These are phyloP conservation scores for Glaciozyma antarctica DNA, from an alignment of 768 basidiomycete species.

Conservation along the genomic window DNA sequence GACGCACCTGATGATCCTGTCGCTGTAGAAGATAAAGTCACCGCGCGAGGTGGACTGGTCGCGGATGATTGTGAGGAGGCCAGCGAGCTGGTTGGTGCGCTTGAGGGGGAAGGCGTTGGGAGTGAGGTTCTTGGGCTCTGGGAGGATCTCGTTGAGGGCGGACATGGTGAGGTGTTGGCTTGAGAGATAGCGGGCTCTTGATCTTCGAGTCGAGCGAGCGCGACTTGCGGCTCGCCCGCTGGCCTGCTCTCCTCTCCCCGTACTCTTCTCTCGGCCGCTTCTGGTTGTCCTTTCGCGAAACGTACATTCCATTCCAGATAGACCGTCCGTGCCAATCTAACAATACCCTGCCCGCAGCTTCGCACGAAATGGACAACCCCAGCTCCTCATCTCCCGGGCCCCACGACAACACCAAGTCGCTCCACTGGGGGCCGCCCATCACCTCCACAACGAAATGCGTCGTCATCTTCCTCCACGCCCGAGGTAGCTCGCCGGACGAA, in stretches of 20 bases:
- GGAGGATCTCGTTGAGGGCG: not conserved
- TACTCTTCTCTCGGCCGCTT: too few species aligned
- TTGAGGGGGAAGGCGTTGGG: constrained; percentile 79
- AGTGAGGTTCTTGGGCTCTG: constrained; percentile 45
- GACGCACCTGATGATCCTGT: constrained; percentile 55
- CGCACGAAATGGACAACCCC: not conserved
- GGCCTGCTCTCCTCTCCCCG: too few species aligned
- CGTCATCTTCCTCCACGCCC: not conserved
- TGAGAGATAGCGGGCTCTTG: too few species aligned
- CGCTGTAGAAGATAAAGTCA: constrained; percentile 93
- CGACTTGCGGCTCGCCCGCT: too few species aligned
- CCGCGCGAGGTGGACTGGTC: constrained; percentile 73
- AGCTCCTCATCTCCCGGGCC: not conserved
- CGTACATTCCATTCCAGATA: too few species aligned
- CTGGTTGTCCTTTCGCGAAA: too few species aligned
- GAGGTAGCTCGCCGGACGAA: not conserved
- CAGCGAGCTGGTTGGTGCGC: constrained; percentile 68
- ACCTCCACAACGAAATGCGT: not conserved
- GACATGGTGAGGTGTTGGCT: not conserved
- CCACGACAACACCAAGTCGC: not conserved
- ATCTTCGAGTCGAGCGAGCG: too few species aligned
- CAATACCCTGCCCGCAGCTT: too few species aligned
- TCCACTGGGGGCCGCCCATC: not conserved
- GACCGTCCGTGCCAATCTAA: too few species aligned
- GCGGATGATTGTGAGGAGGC: constrained; percentile 55